Percentiles rank a stretch among this genome's conserved stretches.
Evolutionary conservation across 371 early-diverging fungal species (phyloP).

Genomic region (Mucor irregularis): DNA sequence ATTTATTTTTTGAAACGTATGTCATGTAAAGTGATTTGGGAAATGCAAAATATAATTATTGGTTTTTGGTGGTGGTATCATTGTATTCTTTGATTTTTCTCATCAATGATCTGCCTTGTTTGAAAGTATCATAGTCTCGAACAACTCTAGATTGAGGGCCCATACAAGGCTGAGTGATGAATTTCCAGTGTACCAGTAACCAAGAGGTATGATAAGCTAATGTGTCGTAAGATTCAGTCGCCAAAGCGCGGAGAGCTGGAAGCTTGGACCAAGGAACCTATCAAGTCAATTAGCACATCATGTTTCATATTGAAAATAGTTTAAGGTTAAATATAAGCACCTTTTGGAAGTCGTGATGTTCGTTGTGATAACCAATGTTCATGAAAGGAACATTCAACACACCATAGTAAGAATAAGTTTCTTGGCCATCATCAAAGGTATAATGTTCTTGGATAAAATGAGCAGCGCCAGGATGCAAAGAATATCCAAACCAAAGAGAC

Average conservation of each 20-base stretch:
- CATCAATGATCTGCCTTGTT: conserved; percentile 58
- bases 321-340: no score
- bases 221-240: conserved; percentile 89
- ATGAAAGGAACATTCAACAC: conserved; percentile 79
- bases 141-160: conserved; percentile 87
- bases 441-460: conserved; percentile 98
- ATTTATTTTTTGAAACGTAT: conserved; percentile 2
- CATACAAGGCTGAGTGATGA: conserved; percentile 69
- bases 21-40: no score
- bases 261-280: conserved; percentile 89
- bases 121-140: conserved; percentile 72
- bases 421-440: conserved; percentile 92
- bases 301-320: not conserved
- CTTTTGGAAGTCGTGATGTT: conserved; percentile 95
- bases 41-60: no score
- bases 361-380: conserved; percentile 95
- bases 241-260: conserved; percentile 76
- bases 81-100: conserved; percentile 32
- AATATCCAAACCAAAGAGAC: conserved; percentile 89
- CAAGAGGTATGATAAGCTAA: conserved; percentile 88
- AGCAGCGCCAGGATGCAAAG: conserved; percentile 93
- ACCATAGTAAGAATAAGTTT: conserved; percentile 98
- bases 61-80: no score
- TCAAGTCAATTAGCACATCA: not conserved
- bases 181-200: conserved; percentile 80